Conservation (phyloP, 2,329 filamentous ascomycete species). For the Blastomyces gilchristii region DNA sequence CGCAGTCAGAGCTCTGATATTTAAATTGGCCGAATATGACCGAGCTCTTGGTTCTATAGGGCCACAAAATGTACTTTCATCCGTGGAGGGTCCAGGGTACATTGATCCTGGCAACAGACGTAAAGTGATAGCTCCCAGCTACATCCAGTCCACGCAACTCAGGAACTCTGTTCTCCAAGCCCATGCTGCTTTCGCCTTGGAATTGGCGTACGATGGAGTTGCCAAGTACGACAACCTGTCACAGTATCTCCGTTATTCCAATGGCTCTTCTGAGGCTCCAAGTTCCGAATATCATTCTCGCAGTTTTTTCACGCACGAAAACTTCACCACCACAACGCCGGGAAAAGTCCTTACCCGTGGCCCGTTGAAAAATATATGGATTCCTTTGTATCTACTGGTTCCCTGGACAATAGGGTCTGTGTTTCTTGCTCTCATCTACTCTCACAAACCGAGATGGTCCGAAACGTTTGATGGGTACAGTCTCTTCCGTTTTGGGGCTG, state of each 20-base stretch:
- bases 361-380: neutral
- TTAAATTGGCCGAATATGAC: neutral
- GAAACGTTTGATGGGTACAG: constrained; percentile 5
- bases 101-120: neutral
- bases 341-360: neutral
- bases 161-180: neutral
- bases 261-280: neutral
- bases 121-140: neutral
- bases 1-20: neutral
- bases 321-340: neutral
- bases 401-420: neutral
- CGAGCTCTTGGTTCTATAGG: neutral
- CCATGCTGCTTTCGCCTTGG: neutral
- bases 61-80: neutral
- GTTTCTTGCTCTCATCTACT: neutral
- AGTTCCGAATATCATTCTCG: neutral
- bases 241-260: constrained; percentile 2
- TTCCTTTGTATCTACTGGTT: neutral
- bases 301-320: neutral
- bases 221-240: neutral
- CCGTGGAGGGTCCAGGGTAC: neutral
- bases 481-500: constrained; percentile 4
- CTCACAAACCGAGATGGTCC: neutral
- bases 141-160: constrained; percentile 1
- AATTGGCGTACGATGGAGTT: constrained; percentile 1